Evolutionary conservation across 495 filamentous ascomycete species (phyloP).

Genomic region (Daldinia vernicosa): DNA sequence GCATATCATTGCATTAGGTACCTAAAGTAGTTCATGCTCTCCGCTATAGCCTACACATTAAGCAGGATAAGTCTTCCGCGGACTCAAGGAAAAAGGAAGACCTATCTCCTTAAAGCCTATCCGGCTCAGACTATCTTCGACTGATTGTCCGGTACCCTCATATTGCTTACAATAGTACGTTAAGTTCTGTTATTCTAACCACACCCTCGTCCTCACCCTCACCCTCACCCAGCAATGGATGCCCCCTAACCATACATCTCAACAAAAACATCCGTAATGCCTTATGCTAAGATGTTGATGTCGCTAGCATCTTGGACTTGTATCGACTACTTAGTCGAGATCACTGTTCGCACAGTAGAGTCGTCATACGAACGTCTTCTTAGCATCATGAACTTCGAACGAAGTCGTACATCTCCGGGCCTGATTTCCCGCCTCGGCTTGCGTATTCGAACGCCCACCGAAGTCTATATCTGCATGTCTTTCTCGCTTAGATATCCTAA

Average conservation of each 20-base stretch:
- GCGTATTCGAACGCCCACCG: background rate
- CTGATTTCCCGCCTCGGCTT: constrained; percentile 13
- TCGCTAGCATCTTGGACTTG: constrained; percentile 6
- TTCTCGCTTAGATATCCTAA: constrained; percentile 5
- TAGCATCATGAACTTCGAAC: constrained; percentile 1
- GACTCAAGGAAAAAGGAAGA: background rate
- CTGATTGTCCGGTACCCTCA: background rate
- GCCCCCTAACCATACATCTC: background rate
- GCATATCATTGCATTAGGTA: too few species aligned
- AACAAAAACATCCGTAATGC: background rate
- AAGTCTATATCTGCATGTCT: background rate
- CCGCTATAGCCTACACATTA: too few species aligned
- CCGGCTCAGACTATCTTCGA: background rate
- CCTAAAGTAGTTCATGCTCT: too few species aligned
- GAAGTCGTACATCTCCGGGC: constrained; percentile 12
- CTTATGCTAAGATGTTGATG: background rate
- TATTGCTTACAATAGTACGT: background rate
- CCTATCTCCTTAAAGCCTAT: background rate
- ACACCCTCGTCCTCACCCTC: background rate
- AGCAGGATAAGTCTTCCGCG: background rate
- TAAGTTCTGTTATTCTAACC: too few species aligned
- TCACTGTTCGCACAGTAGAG: constrained; percentile 32
- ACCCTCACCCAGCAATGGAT: background rate
- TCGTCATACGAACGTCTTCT: background rate
- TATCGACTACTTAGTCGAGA: constrained; percentile 32